Evolutionary conservation across 345 rosid species (phyloP).

Genomic region (Eutrema heterophyllum): DNA sequence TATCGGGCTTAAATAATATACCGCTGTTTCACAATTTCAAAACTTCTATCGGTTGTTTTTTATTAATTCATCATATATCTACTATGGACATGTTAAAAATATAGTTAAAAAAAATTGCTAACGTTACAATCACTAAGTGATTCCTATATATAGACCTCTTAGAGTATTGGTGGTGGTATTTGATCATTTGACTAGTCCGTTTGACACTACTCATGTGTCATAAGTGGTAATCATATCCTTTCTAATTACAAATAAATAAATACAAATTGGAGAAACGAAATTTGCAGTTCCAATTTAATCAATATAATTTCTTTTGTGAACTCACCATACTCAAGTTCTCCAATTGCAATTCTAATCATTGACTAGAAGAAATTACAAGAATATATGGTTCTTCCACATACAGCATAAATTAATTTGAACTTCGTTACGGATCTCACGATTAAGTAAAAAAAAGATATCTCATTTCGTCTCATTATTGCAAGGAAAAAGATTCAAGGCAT

Average conservation of each 20-base stretch:
- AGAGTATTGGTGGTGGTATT: background rate
- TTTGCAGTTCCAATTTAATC: background rate
- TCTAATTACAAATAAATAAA: background rate
- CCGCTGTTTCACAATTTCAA: too few relatives aligned
- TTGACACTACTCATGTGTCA: background rate
- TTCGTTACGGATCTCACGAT: background rate
- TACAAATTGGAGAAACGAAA: background rate
- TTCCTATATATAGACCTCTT: background rate
- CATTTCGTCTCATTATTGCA: background rate
- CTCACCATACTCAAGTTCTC: background rate
- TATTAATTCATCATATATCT: too few relatives aligned
- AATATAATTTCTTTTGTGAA: background rate
- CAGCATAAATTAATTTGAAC: background rate
- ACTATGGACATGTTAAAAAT: too few relatives aligned
- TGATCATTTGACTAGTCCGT: background rate
- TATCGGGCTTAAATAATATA: too few relatives aligned
- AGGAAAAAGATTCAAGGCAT: background rate
- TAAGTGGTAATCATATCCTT: background rate
- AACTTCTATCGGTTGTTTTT: too few relatives aligned
- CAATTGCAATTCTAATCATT: background rate
- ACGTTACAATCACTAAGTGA: too few relatives aligned
- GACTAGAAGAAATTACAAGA: background rate
- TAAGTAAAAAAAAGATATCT: background rate
- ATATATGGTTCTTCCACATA: background rate
- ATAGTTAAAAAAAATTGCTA: too few relatives aligned